Conservation (phyloP, 176 grass and related monocot genomes). For the Hyparrhenia diplandra region DNA sequence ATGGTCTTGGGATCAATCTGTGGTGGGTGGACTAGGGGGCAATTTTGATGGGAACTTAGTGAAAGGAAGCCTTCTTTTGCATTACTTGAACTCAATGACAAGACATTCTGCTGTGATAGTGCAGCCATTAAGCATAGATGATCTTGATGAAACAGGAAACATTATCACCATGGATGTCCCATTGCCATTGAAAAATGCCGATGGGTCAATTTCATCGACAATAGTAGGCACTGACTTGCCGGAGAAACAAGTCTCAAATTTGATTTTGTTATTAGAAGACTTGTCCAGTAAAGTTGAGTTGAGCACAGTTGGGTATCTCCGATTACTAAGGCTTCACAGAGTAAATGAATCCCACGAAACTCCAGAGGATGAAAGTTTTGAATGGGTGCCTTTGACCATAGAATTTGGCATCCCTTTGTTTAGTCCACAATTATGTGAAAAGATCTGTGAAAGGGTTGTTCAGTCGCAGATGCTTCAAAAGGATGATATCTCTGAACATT, state of each 20-base stretch:
- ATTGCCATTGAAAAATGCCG: conserved; percentile 61
- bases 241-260: conserved; percentile 36
- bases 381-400: conserved; percentile 85
- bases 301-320: conserved; percentile 74
- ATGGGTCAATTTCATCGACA: conserved; percentile 53
- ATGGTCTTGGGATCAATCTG: conserved; percentile 90
- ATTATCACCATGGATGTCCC: conserved; percentile 64
- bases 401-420: conserved; percentile 93
- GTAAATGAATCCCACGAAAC: conserved; percentile 24
- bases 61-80: conserved; percentile 67
- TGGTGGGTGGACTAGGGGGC: conserved; percentile 61
- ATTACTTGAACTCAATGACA: conserved; percentile 83
- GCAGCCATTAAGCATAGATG: conserved; percentile 67
- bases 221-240: conserved; percentile 18
- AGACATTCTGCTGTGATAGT: conserved; percentile 76
- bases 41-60: conserved; percentile 85
- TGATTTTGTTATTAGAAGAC: conserved; percentile 52
- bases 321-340: conserved; percentile 71
- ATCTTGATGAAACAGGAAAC: conserved; percentile 74
- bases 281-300: conserved; percentile 62
- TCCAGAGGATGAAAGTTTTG: conserved; percentile 37
- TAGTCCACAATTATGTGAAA: conserved; percentile 80
- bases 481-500: conserved; percentile 54
- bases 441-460: conserved; percentile 69
- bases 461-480: conserved; percentile 66